These are phyloP conservation scores for Halenospora varia DNA, from an alignment of 495 filamentous ascomycete genomes.

Conservation along the genomic window DNA sequence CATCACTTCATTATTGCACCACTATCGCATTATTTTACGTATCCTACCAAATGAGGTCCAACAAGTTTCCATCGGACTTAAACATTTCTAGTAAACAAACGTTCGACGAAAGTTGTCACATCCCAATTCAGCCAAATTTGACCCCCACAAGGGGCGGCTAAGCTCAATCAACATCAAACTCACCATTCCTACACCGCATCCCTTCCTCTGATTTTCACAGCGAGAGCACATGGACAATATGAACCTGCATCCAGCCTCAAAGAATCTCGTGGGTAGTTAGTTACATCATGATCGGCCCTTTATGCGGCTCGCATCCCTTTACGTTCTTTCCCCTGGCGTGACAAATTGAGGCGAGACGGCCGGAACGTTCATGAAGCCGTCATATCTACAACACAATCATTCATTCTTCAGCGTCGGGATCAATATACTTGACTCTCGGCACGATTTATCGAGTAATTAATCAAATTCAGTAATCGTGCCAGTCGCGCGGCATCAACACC, in stretches of 20 bases:
- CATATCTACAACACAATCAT: not conserved
- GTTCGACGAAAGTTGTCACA: too few relatives aligned
- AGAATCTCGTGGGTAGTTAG: not conserved
- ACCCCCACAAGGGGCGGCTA: constrained; percentile 2
- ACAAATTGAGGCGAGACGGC: not conserved
- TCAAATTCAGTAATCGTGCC: too few relatives aligned
- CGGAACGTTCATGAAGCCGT: not conserved
- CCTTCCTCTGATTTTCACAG: not conserved
- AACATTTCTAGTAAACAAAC: too few relatives aligned
- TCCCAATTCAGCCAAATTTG: constrained; percentile 4
- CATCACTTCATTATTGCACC: not conserved
- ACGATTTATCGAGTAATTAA: too few relatives aligned
- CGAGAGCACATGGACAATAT: not conserved
- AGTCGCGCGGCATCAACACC: too few relatives aligned
- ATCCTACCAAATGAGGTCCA: too few relatives aligned
- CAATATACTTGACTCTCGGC: too few relatives aligned
- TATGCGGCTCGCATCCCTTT: not conserved
- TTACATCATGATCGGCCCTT: not conserved
- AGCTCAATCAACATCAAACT: constrained; percentile 1
- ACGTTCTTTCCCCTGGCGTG: not conserved
- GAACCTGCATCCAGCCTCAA: not conserved
- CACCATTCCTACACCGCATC: not conserved
- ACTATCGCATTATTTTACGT: not conserved
- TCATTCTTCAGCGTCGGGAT: too few relatives aligned
- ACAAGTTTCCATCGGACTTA: too few relatives aligned